Evolutionary conservation across 768 basidiomycete genomes (phyloP).

Genomic region (Leucogyrophana mollusca): DNA sequence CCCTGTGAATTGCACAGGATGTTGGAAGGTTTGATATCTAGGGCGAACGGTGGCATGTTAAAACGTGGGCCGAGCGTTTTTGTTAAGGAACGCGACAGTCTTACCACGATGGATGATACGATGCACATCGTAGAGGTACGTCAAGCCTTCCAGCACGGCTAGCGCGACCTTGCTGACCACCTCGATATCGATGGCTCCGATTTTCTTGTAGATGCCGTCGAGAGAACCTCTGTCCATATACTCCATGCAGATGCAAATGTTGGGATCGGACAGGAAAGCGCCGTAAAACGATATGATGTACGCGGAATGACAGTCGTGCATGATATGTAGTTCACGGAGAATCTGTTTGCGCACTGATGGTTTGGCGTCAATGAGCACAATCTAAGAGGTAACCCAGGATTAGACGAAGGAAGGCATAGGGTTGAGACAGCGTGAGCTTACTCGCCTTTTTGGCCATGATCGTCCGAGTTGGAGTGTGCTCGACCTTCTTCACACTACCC

Average conservation of each 20-base stretch:
- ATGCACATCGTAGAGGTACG: conserved; percentile 96
- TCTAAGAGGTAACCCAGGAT: conserved; percentile 43
- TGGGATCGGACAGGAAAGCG: conserved; percentile 94
- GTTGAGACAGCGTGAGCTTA: neutral
- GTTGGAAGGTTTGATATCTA: conserved; percentile 99
- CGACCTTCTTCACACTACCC: conserved; percentile 94
- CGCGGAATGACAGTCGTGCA: conserved; percentile 93
- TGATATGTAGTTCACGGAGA: conserved; percentile 95
- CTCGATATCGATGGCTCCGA: conserved; percentile 90
- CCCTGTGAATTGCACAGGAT: conserved; percentile 93
- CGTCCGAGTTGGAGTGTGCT: conserved; percentile 86
- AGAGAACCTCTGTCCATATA: conserved; percentile 92
- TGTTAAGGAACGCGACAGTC: conserved; percentile 23
- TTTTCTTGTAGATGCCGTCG: conserved; percentile 95
- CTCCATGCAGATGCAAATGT: conserved; percentile 99
- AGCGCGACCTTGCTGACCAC: conserved; percentile 93
- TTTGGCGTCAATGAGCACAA: conserved; percentile 95
- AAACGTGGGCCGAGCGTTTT: conserved; percentile 9
- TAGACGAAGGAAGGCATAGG: neutral
- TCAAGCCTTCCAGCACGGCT: conserved; percentile 91
- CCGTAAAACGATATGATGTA: conserved; percentile 98
- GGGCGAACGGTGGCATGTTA: conserved; percentile 18
- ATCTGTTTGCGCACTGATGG: conserved; percentile 97
- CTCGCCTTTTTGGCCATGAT: conserved; percentile 98
- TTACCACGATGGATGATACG: conserved; percentile 97